Base-by-base conservation (phyloP, 352 stramenopile species). In the Phytophthora pseudosyringae region DNA sequence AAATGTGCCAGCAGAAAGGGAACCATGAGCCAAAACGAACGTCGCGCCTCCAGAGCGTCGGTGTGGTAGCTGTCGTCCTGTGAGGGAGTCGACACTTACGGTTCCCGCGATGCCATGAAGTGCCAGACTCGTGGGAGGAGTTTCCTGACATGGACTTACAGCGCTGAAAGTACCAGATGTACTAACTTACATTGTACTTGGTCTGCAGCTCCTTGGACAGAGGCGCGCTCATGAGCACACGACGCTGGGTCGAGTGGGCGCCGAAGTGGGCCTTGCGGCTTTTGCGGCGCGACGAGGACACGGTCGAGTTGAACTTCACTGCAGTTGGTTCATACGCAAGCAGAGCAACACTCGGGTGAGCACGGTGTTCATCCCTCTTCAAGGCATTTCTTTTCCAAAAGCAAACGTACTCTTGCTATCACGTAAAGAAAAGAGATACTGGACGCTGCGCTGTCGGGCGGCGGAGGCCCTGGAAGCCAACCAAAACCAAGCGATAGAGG, bases 171-270 rank as follows among this genome's bases (percentile, higher is more conserved):
- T 90, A 84, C 63, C 79, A 86, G 79, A 21, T 88, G 83, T 78
- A 91, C 81, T 91, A 90, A 96, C 89, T 96, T 95, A 98, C 97
- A 89, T 98, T 98, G 85, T 99, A 98, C 93, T 99, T 98, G 71
- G 97, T 96, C 87, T 99, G 97, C 56, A 99, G 86, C 81, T 99
- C 98, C 95, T 99, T 99, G 67, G 92, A 99, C 63, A 99, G 86
- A 73, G 93, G 93, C 57, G 97, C 93, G 69, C 90, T 98, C 98
- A 99, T 99, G 53, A 99, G 80, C 74, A 97, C 95, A 76, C 97
- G 88, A 69, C 98, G 94, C 55, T 93, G 88, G 62, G 95, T 97
- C 76, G 96, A 99, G 83, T 99, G 95, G 58, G 98, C 93, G 67
- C 86, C 84, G 83, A 99, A 99, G 88, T 99, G 98, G 60, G 98